A percentile compares a stretch with the other conserved stretches of the same genome.
phyloP scores from a whole-genome alignment of 2,329 filamentous ascomycete genomes.

The Aspergillus texensis region DNA sequence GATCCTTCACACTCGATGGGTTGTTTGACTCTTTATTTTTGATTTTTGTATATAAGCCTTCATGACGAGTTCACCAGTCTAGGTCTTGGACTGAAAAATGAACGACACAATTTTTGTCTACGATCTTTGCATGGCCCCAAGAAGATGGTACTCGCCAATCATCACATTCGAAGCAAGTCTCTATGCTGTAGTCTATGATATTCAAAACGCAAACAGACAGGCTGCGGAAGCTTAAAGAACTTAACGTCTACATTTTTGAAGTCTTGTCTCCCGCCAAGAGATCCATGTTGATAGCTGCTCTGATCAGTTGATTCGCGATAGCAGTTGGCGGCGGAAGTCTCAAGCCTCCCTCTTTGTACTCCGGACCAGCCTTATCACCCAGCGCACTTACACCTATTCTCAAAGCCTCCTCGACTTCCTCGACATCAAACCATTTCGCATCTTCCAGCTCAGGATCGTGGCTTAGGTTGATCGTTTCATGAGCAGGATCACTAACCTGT shows the following conservation, averaged over 20 bases:
- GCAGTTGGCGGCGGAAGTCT: constrained; percentile 82
- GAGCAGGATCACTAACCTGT: constrained; percentile 73
- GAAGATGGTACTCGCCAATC: neutral
- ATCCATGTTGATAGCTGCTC: constrained; percentile 71
- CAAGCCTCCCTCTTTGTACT: constrained; percentile 75
- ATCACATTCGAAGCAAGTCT: neutral
- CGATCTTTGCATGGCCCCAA: neutral
- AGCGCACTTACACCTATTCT: constrained; percentile 67
- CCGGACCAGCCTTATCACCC: constrained; percentile 64
- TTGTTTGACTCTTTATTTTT: neutral
- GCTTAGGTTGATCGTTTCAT: constrained; percentile 78
- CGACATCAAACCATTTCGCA: constrained; percentile 83
- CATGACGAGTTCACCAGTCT: neutral
- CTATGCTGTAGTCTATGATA: constrained; percentile 6
- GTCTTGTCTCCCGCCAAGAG: constrained; percentile 63
- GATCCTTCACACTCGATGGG: neutral
- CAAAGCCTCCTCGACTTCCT: constrained; percentile 78
- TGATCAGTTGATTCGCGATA: constrained; percentile 88
- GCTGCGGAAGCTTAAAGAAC: neutral
- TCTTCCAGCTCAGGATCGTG: constrained; percentile 91
- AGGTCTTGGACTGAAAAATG: neutral
- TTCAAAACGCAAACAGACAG: neutral
- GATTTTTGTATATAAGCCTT: neutral
- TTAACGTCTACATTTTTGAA: constrained; percentile 41
- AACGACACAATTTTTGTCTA: neutral